phyloP scores from a whole-genome alignment of 495 filamentous ascomycete species.

The Darksidea phi region DNA sequence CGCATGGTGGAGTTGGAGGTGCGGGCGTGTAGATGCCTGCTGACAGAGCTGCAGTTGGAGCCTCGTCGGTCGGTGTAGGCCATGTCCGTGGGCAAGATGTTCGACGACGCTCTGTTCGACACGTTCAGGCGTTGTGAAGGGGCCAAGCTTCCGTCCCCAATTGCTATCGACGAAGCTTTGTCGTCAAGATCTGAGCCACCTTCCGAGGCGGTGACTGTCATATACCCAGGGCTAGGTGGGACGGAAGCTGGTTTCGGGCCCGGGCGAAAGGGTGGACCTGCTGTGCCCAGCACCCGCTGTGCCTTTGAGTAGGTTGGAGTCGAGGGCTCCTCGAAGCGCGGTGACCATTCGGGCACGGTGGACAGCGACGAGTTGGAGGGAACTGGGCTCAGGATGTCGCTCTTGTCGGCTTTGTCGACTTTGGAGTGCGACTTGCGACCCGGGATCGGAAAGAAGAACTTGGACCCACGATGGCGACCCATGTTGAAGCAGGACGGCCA shows the following conservation, averaged over 20 bases:
- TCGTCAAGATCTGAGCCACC: slow-evolving; percentile 32
- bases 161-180: slow-evolving; percentile 17
- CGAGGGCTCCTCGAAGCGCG: slow-evolving; percentile 15
- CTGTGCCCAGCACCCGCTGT: slow-evolving; percentile 28
- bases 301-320: slow-evolving; percentile 25
- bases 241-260: slow-evolving; percentile 14
- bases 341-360: slow-evolving; percentile 27
- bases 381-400: not conserved
- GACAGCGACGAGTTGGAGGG: slow-evolving; percentile 15
- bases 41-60: slow-evolving; percentile 28
- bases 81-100: slow-evolving; percentile 25
- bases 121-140: slow-evolving; percentile 22
- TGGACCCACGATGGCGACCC: slow-evolving; percentile 30
- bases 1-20: slow-evolving; percentile 39
- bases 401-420: slow-evolving; percentile 8
- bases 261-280: slow-evolving; percentile 16
- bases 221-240: slow-evolving; percentile 30
- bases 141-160: slow-evolving; percentile 22
- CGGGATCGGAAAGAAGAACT: slow-evolving; percentile 37
- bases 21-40: slow-evolving; percentile 18
- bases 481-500: slow-evolving; percentile 11
- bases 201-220: slow-evolving; percentile 38
- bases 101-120: slow-evolving; percentile 30
- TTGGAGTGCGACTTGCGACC: slow-evolving; percentile 24
- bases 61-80: slow-evolving; percentile 10